Evolutionary conservation across 1,139 yeast genomes (phyloP), one percentile per base, ranked within the genome.

Genomic region (Chernovozyma sophiae-reginae): DNA sequence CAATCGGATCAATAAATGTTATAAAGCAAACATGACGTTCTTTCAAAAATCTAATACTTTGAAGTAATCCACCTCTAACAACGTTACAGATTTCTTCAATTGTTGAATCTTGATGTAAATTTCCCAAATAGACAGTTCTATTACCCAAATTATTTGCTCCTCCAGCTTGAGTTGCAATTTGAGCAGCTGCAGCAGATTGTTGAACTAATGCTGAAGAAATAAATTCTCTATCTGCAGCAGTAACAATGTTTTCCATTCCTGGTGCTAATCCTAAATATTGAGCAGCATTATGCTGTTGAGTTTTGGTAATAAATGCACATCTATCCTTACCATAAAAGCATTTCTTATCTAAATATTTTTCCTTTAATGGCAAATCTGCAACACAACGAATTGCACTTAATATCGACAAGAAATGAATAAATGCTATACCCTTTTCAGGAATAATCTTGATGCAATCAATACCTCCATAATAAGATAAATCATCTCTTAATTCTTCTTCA

Each of bases 241-340:
- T 82, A 20, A 81, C 81, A 41, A 86, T 69, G 54, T 85, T 89
- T 55, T 86, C 96, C 77, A 82, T 79, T 20, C 95, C 95, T 17
- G 95, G 95, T 30, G 90, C 89, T 48, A 89, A 73, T 2, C 97
- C 97, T 43, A 90, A 68, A 57, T 87, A 90, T 61, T 90, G 96
- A 7, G 97, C 96, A 17, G 97, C 97, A 58, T 90, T 89, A 56
- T 90, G 97, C 61, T 89, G 96, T 62, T 92, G 97, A 22, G 97
- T 86, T 59, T 86, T 87, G 27, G 97, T 87, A 36, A 90, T 86
- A 53, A 77, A 77, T 4, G 83, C 83, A 60, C 83, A 77, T 52
- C 83, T 58, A 54, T 84, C 81, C 43, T 77, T 77, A 43, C 82
- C 82, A 47, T 77, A 77, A 49, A 74, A 77, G 36, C 79, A 75